A percentile compares a stretch with the other conserved stretches of the same genome.
Conservation (phyloP, 805 yeast genomes). For the Dipodascus albidus region DNA sequence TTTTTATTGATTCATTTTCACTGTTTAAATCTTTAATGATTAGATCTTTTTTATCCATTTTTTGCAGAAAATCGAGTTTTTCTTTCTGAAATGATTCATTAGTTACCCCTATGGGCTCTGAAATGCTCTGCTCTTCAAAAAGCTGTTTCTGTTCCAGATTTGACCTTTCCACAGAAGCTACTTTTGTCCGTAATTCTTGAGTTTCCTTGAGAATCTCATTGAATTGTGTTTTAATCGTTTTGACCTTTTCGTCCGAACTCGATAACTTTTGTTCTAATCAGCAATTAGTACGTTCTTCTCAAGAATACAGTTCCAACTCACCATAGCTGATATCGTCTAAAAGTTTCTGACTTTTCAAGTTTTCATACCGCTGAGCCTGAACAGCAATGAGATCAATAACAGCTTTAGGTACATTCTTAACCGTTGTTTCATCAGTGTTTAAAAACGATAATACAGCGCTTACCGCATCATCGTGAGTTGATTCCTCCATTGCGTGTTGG, state of each 20-base stretch:
- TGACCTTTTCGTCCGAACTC: background rate
- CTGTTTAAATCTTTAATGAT: constrained; percentile 24
- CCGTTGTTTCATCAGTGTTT: background rate
- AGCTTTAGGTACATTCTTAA: constrained; percentile 8
- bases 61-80: constrained; percentile 19
- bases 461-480: background rate
- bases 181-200: background rate
- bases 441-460: background rate
- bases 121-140: too few relatives aligned
- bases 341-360: constrained; percentile 16
- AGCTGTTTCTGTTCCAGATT: too few relatives aligned
- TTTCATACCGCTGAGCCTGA: constrained; percentile 17
- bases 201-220: background rate
- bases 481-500: too few relatives aligned
- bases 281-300: background rate
- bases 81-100: constrained; percentile 19
- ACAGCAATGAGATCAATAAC: constrained; percentile 12
- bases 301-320: constrained; percentile 5
- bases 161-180: background rate
- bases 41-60: constrained; percentile 20
- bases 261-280: background rate
- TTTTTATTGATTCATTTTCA: constrained; percentile 30
- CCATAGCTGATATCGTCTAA: constrained; percentile 16
- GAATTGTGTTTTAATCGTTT: background rate
- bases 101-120: too few relatives aligned